Evolutionary conservation across 2,329 filamentous ascomycete genomes (phyloP).

Genomic region (Hypomyces perniciosus): DNA sequence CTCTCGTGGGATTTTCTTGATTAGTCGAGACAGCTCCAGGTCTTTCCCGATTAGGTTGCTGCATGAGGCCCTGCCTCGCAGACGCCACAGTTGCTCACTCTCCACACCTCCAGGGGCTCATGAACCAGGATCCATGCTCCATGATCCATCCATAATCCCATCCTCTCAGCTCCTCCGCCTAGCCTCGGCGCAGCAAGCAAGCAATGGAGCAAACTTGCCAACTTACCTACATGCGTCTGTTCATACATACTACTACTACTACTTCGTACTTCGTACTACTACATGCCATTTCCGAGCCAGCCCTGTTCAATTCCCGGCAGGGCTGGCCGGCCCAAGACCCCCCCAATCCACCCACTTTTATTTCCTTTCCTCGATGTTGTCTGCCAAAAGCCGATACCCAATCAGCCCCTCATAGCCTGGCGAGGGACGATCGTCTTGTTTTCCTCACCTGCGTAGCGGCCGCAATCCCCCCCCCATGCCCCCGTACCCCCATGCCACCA

Average conservation of each 20-base stretch:
- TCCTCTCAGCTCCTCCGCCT: background rate
- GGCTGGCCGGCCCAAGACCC: background rate
- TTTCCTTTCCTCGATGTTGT: background rate
- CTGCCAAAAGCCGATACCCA: background rate
- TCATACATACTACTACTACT: too few species aligned
- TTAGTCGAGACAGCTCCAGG: background rate
- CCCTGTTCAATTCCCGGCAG: background rate
- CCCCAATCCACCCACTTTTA: background rate
- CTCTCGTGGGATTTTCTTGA: too few species aligned
- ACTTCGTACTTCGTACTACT: background rate
- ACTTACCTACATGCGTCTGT: too few species aligned
- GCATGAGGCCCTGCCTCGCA: background rate
- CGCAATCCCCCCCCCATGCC: constrained; percentile 1
- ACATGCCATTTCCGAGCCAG: background rate
- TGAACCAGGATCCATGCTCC: too few species aligned
- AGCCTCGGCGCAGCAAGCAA: background rate
- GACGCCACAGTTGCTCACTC: background rate
- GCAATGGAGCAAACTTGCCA: background rate
- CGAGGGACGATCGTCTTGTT: background rate
- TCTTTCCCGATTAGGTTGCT: background rate
- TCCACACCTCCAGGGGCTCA: too few species aligned
- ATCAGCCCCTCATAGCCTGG: background rate
- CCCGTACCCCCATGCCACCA: background rate
- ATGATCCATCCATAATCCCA: background rate
- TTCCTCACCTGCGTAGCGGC: background rate